phyloP scores from a whole-genome alignment of 2,329 filamentous ascomycete genomes.

The Alternaria triticimaculans region DNA sequence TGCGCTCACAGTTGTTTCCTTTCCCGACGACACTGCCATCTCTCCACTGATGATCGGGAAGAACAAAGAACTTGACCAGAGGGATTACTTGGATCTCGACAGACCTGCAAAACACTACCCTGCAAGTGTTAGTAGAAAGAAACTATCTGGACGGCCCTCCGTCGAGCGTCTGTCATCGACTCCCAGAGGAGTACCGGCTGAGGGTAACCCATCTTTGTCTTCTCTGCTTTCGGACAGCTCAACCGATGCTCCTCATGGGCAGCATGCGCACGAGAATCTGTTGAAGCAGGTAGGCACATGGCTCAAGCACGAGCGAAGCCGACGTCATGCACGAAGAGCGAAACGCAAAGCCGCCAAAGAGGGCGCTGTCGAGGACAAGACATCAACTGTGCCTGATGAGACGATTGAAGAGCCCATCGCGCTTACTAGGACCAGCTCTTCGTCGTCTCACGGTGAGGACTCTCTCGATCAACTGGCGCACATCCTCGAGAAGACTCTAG shows the following conservation, averaged over 20 bases:
- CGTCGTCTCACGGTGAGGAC: slow-evolving; percentile 69
- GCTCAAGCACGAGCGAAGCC: slow-evolving; percentile 79
- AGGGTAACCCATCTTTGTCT: slow-evolving; percentile 39
- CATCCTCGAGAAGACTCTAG: slow-evolving; percentile 75
- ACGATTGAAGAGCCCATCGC: slow-evolving; percentile 10
- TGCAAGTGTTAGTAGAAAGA: slow-evolving; percentile 50
- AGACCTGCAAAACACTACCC: slow-evolving; percentile 45
- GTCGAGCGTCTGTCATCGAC: slow-evolving; percentile 38
- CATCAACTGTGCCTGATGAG: slow-evolving; percentile 8
- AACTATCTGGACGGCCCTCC: slow-evolving; percentile 53
- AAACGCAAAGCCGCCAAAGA: slow-evolving; percentile 59
- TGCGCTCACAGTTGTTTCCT: slow-evolving; percentile 52
- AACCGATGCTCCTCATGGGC: slow-evolving; percentile 22
- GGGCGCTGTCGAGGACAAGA: slow-evolving; percentile 2
- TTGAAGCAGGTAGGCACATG: slow-evolving; percentile 80
- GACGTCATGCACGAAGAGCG: slow-evolving; percentile 64
- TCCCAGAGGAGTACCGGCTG: slow-evolving; percentile 26
- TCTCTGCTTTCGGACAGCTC: slow-evolving; percentile 42
- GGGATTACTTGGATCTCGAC: slow-evolving; percentile 51
- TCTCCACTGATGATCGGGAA: slow-evolving; percentile 56
- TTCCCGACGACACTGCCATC: slow-evolving; percentile 53
- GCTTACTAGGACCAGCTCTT: slow-evolving; percentile 59
- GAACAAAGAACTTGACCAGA: slow-evolving; percentile 53
- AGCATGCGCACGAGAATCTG: slow-evolving; percentile 53
- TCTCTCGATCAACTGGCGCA: slow-evolving; percentile 82